These are phyloP conservation scores for Meripilus lineatus DNA, from an alignment of 1,284 basidiomycete species.

Conservation along the genomic window DNA sequence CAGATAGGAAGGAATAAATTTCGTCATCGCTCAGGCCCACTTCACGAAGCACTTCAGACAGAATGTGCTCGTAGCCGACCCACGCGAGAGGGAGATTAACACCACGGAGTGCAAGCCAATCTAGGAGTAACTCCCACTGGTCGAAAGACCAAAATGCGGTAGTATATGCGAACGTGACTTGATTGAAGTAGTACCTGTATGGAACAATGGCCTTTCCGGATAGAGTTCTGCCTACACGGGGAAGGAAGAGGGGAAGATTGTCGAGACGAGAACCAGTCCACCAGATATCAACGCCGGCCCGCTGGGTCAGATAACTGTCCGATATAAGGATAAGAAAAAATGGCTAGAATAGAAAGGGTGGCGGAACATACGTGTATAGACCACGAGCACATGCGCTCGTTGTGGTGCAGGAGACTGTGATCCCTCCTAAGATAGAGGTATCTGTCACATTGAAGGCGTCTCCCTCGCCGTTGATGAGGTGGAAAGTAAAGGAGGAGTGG, in stretches of 20 bases:
- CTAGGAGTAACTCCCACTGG: slow-evolving; percentile 39
- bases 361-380: slow-evolving; percentile 25
- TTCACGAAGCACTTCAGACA: slow-evolving; percentile 34
- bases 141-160: slow-evolving; percentile 37
- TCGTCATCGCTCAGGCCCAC: slow-evolving; percentile 32
- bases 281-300: slow-evolving; percentile 37
- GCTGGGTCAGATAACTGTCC: slow-evolving; percentile 34
- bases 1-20: slow-evolving; percentile 32
- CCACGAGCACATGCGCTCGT: slow-evolving; percentile 26
- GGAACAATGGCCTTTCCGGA: slow-evolving; percentile 31
- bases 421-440: slow-evolving; percentile 11
- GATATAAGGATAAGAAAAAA: not conserved
- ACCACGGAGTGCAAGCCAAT: slow-evolving; percentile 41
- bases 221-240: slow-evolving; percentile 26
- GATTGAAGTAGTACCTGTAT: slow-evolving; percentile 39
- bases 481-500: slow-evolving; percentile 27
- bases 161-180: slow-evolving; percentile 40
- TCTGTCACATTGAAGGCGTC: slow-evolving; percentile 26
- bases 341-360: too few species aligned
- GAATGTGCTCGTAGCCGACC: slow-evolving; percentile 38
- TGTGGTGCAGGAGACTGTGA: slow-evolving; percentile 26
- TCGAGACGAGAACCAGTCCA: slow-evolving; percentile 38
- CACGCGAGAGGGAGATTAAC: slow-evolving; percentile 40
- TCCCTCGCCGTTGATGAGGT: slow-evolving; percentile 16
- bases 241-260: slow-evolving; percentile 26